These are phyloP conservation scores for Aspergillus viridinutans DNA, from an alignment of 2,329 filamentous ascomycete genomes.

Conservation along the genomic window DNA sequence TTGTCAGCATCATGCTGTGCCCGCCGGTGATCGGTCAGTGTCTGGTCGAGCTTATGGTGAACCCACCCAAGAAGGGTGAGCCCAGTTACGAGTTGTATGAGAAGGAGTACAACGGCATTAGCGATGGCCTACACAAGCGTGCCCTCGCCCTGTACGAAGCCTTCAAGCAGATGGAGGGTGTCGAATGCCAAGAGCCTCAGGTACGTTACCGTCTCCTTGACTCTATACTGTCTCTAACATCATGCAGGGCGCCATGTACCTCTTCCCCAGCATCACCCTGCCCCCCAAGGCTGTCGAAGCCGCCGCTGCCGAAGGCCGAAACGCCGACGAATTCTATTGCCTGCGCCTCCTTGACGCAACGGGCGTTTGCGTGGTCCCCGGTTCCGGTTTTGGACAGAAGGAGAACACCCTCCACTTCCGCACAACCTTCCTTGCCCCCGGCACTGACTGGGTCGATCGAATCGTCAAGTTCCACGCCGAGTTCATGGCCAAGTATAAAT, in stretches of 20 bases:
- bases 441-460: slow-evolving; percentile 86
- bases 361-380: slow-evolving; percentile 89
- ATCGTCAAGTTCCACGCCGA: slow-evolving; percentile 87
- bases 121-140: slow-evolving; percentile 69
- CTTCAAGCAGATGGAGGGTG: slow-evolving; percentile 92
- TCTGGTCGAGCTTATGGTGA: slow-evolving; percentile 95
- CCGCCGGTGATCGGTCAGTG: slow-evolving; percentile 94
- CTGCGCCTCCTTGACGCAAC: slow-evolving; percentile 86
- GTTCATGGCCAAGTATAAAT: slow-evolving; percentile 75
- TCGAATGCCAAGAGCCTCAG: slow-evolving; percentile 79
- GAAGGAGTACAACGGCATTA: slow-evolving; percentile 80
- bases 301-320: slow-evolving; percentile 67
- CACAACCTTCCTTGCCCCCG: slow-evolving; percentile 93
- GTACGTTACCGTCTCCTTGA: slow-evolving; percentile 35
- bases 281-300: slow-evolving; percentile 71
- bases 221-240: not conserved
- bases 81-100: slow-evolving; percentile 80
- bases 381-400: slow-evolving; percentile 90
- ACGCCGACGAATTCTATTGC: slow-evolving; percentile 90
- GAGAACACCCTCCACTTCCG: slow-evolving; percentile 89
- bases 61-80: slow-evolving; percentile 79
- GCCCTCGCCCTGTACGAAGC: slow-evolving; percentile 83
- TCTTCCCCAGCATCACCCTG: slow-evolving; percentile 90
- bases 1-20: slow-evolving; percentile 94
- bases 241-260: slow-evolving; percentile 85